Conservation (phyloP, 2,329 filamentous ascomycete species). For the Penicillium decumbens region DNA sequence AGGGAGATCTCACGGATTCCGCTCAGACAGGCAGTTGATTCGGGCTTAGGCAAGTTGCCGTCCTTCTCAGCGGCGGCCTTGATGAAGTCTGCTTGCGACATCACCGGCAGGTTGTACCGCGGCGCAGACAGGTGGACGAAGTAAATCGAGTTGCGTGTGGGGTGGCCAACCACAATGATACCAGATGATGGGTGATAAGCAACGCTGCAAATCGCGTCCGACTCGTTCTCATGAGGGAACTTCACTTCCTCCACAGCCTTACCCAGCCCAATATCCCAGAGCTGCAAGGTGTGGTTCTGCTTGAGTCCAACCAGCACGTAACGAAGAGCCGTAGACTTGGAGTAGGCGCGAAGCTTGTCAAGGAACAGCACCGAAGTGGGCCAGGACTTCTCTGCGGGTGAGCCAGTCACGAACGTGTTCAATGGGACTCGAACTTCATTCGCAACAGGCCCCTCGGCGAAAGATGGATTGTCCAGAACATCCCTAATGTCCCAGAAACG, state of each 20-base stretch:
- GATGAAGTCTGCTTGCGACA: conserved; percentile 86
- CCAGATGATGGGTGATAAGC: conserved; percentile 88
- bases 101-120: conserved; percentile 73
- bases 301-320: conserved; percentile 98
- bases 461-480: conserved; percentile 54
- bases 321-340: conserved; percentile 80
- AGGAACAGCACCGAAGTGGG: conserved; percentile 93
- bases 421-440: conserved; percentile 81
- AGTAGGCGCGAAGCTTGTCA: conserved; percentile 90
- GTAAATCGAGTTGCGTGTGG: conserved; percentile 94
- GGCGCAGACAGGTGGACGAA: conserved; percentile 93
- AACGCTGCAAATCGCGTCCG: conserved; percentile 95
- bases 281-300: conserved; percentile 96
- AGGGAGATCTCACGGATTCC: conserved; percentile 95
- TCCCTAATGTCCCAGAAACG: conserved; percentile 97
- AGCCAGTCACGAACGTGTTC: conserved; percentile 79
- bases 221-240: conserved; percentile 91
- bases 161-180: conserved; percentile 91
- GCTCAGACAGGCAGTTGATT: conserved; percentile 95
- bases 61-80: conserved; percentile 70
- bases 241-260: conserved; percentile 97
- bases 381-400: conserved; percentile 88
- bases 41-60: conserved; percentile 70
- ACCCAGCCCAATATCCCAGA: conserved; percentile 93
- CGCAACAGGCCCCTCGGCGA: conserved; percentile 43